phyloP scores from a whole-genome alignment of 2,329 filamentous ascomycete genomes.

The Metarhizium anisopliae region DNA sequence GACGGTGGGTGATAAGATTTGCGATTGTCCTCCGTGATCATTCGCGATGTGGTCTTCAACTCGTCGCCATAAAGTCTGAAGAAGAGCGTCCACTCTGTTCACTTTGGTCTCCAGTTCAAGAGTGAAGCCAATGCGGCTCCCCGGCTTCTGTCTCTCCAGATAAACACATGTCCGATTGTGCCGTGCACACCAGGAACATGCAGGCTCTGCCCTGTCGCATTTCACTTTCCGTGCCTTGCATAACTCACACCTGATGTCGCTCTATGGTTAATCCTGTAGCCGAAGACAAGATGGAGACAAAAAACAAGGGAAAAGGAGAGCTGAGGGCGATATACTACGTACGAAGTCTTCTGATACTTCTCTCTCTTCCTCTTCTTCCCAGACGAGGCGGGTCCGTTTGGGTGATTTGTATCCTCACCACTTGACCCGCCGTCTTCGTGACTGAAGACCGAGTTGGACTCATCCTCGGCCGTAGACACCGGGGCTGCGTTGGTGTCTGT shows the following conservation, averaged over 20 bases:
- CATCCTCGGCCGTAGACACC: slow-evolving; percentile 24
- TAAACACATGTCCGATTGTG: slow-evolving; percentile 61
- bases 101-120: slow-evolving; percentile 49
- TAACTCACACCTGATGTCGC: slow-evolving; percentile 27
- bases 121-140: slow-evolving; percentile 52
- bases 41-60: slow-evolving; percentile 32
- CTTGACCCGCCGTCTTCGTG: slow-evolving; percentile 28
- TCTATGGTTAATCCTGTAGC: neutral
- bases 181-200: slow-evolving; percentile 63
- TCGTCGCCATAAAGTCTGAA: slow-evolving; percentile 32
- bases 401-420: slow-evolving; percentile 23
- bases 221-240: slow-evolving; percentile 37
- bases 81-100: slow-evolving; percentile 40
- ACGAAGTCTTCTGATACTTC: slow-evolving; percentile 35
- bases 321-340: slow-evolving; percentile 10
- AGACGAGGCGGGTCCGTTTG: slow-evolving; percentile 16
- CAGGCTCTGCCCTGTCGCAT: slow-evolving; percentile 45
- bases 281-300: neutral
- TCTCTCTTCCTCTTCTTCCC: slow-evolving; percentile 30
- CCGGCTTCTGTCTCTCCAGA: slow-evolving; percentile 62
- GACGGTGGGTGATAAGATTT: slow-evolving; percentile 23
- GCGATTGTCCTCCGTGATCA: slow-evolving; percentile 18
- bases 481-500: slow-evolving; percentile 9
- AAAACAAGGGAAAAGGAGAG: neutral
- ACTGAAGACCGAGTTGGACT: slow-evolving; percentile 25